Evolutionary conservation across 345 rosid species (phyloP), one percentile per base, ranked within the genome.

Genomic region (Nephelium lappaceum): DNA sequence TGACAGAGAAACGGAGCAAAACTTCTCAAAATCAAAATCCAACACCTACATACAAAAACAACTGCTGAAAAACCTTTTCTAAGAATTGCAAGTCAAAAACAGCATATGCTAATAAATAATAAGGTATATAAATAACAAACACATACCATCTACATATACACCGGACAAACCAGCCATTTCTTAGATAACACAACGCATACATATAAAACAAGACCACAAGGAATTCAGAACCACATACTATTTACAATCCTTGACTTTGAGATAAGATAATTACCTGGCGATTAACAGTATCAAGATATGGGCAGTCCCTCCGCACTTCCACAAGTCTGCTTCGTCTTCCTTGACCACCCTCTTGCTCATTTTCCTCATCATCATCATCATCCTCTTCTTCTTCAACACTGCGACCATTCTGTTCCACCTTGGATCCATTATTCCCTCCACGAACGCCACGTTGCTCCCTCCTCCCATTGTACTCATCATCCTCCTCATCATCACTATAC

Each of bases 11-110:
- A 94, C 99, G 0, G 98, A 93, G 83, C 98, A 97, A 77, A 91
- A 93, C 88, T 78, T 97, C 92, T 97, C 98, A 67, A 97, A 97
- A 87, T 97, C 98, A 86, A 97, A 97, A 87, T 94, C 98, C 89
- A 96, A 78, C 68, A 94, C 97, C 99, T 93, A 88, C 78, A 80
- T 62, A 64, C 65, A 53, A 8, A 69, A 61, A 25, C 11, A 19
- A 36, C 6, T 4, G 0, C 18, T 14, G 27, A 71, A 61, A 84
- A n/a, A n/a, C 23, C 16, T 18, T 5, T 23, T 69, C 73, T 53
- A 45, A 36, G 2, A 69, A 23, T 45, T 65, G 8, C 58, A 24
- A 41, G 51, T 25, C 11, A 24, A 49, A 38, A 42, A 53, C 39
- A 41, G 18, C 43, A 25, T 21, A 25, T 2, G 21, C 49, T 21